phyloP scores from a whole-genome alignment of 1,139 yeast species.

The Geotrichum citri-aurantii region DNA sequence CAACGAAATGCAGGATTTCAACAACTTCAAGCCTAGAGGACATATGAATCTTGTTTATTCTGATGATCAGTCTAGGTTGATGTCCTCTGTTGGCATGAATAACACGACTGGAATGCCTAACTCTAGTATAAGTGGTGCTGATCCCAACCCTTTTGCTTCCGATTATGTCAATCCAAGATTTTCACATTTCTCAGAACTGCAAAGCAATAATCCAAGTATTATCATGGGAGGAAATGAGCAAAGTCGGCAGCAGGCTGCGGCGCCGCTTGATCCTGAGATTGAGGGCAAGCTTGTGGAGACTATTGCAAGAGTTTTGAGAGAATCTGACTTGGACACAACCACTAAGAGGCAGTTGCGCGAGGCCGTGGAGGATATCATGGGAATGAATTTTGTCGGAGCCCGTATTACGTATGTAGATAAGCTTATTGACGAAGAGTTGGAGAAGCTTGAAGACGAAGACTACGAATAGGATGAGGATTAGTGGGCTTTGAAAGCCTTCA shows the following conservation, averaged over 20 bases:
- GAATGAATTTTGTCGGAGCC: slow-evolving; percentile 33
- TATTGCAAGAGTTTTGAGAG: slow-evolving; percentile 31
- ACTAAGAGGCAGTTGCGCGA: slow-evolving; percentile 37
- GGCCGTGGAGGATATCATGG: slow-evolving; percentile 36
- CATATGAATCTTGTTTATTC: slow-evolving; percentile 15
- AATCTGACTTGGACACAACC: slow-evolving; percentile 36
- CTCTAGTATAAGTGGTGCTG: not conserved
- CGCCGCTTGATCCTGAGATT: slow-evolving; percentile 22
- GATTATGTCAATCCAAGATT: slow-evolving; percentile 5
- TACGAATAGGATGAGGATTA: too few relatives aligned
- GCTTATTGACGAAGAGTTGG: slow-evolving; percentile 37
- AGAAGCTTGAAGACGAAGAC: slow-evolving; percentile 28
- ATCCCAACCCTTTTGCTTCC: slow-evolving; percentile 4
- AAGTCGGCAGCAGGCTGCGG: not conserved
- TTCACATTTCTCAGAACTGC: slow-evolving; percentile 11
- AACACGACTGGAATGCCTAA: not conserved
- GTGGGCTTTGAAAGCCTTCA: not conserved
- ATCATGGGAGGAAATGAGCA: not conserved
- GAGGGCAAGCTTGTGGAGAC: slow-evolving; percentile 25
- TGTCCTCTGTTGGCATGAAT: slow-evolving; percentile 2
- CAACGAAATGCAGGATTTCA: slow-evolving; percentile 17
- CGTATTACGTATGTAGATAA: slow-evolving; percentile 32
- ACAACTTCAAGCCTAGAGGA: slow-evolving; percentile 15
- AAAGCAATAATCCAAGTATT: slow-evolving; percentile 4
- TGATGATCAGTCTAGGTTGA: slow-evolving; percentile 5